Base-by-base conservation (phyloP, 2,329 filamentous ascomycete genomes). In the Sporothrix euskadiensis region DNA sequence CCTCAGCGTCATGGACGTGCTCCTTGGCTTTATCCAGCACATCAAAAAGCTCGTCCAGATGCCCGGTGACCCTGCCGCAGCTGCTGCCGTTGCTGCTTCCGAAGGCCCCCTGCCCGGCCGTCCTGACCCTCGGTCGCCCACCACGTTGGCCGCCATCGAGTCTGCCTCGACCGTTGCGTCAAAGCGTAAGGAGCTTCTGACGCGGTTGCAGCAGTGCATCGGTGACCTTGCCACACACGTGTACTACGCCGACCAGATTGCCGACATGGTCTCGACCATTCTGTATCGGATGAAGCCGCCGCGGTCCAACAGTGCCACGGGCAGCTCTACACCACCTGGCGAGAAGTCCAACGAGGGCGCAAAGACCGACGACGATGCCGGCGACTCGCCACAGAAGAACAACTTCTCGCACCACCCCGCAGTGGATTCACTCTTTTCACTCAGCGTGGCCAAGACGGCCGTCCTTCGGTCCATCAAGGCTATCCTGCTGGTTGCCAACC, bases 171-270 rank as follows among this genome's bases (percentile, higher is more conserved):
- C 78, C 75, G 65, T 76, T 76, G 72, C 79, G 77, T 72, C 85
- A 7, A 87, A 91, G 73, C 87, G 90, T 69, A 86, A 86, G 75
- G 87, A 90, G 76, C 85, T 98, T 19, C 83, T 97, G 39, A 81
- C 85, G 47, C 88, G 90, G 44, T 86, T 98, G 19, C 91, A 96
- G 80, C 87, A 88, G 77, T 97, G 93, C 82, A 94, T 98, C 75
- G 94, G 94, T n/a, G 90, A 94, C 80, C 85, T 99, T 39, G 94
- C 94, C 2, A 97, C 93, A 0, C 96, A 99, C 79, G 91, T 98
- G 44, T 99, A 99, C 84, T 99, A 99, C 80, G 93, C 93, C 1
- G 95, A 98, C 78, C 96, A 99, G 81, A 93, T 98, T 72, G 90
- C 92, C 1, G 96, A 99, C 81, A 98, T 98, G 94, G 90, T 98